Evolutionary conservation across 1,139 yeast species (phyloP).

Genomic region (Blastobotrys proliferans): DNA sequence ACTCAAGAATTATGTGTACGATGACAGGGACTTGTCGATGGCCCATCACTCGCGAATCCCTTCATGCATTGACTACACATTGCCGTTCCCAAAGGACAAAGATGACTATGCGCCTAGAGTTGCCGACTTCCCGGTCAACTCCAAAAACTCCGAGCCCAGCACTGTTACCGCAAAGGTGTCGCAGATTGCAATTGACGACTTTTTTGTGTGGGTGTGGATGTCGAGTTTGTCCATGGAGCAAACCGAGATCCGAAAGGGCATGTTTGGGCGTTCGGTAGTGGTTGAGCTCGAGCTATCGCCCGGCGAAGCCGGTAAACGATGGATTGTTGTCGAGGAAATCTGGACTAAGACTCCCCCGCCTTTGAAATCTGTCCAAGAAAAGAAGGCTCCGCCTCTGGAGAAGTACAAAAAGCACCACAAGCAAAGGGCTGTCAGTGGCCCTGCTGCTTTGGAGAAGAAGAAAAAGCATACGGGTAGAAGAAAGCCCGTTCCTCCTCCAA

Average conservation of each 20-base stretch:
- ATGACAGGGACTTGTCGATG: constrained; percentile 25
- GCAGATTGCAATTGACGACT: constrained; percentile 75
- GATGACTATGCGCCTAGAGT: not conserved
- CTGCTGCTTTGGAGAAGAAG: constrained; percentile 3
- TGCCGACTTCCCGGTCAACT: not conserved
- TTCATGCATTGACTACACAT: constrained; percentile 22
- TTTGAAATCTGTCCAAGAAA: constrained; percentile 1
- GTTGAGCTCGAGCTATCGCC: constrained; percentile 51
- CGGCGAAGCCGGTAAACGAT: constrained; percentile 54
- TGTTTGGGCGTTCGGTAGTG: constrained; percentile 78
- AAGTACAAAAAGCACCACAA: constrained; percentile 1
- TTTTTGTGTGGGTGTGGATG: constrained; percentile 89
- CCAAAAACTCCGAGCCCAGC: not conserved
- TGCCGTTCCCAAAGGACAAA: constrained; percentile 28
- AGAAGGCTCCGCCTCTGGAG: constrained; percentile 5
- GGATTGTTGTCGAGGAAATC: constrained; percentile 73
- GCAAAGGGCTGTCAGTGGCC: constrained; percentile 5
- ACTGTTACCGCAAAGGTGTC: constrained; percentile 49
- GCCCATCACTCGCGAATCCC: constrained; percentile 26
- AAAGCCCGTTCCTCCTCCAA: constrained; percentile 9
- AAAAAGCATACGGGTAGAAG: constrained; percentile 8
- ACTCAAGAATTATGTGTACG: constrained; percentile 32
- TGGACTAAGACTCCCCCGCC: constrained; percentile 18
- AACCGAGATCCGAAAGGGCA: constrained; percentile 55
- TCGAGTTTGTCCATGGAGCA: constrained; percentile 75